These are phyloP conservation scores for Xylariaceae sp. DNA, from an alignment of 2,329 filamentous ascomycete species.

Conservation along the genomic window DNA sequence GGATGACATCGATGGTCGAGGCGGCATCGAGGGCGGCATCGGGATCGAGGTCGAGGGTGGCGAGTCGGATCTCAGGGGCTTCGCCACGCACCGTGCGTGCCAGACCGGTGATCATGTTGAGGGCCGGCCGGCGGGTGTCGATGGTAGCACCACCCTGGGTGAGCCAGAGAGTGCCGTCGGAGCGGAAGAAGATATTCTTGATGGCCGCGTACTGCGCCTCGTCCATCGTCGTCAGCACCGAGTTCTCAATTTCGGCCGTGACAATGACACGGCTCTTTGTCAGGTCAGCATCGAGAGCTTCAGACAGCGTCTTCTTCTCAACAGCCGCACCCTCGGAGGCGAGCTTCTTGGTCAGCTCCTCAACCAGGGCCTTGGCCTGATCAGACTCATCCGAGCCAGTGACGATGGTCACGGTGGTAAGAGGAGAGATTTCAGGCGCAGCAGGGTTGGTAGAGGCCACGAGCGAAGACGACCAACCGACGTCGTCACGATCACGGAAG, in stretches of 20 bases:
- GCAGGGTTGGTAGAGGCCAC: slow-evolving; percentile 24
- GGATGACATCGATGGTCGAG: slow-evolving; percentile 30
- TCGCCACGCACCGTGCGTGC: slow-evolving; percentile 43
- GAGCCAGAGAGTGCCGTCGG: slow-evolving; percentile 25
- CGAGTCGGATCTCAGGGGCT: slow-evolving; percentile 36
- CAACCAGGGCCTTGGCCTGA: slow-evolving; percentile 17
- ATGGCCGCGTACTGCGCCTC: slow-evolving; percentile 21
- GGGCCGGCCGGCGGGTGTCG: slow-evolving; percentile 22
- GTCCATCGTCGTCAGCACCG: slow-evolving; percentile 21
- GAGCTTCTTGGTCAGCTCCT: slow-evolving; percentile 20
- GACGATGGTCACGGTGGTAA: slow-evolving; percentile 23
- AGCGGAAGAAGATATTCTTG: slow-evolving; percentile 24
- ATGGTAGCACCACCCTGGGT: slow-evolving; percentile 23
- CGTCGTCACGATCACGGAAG: slow-evolving; percentile 26
- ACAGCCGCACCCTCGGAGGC: slow-evolving; percentile 18
- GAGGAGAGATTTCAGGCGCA: slow-evolving; percentile 15
- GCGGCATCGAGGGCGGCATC: slow-evolving; percentile 26
- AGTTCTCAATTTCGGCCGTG: slow-evolving; percentile 25
- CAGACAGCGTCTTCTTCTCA: slow-evolving; percentile 19
- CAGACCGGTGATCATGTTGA: slow-evolving; percentile 42
- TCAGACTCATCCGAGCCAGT: slow-evolving; percentile 18
- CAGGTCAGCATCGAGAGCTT: slow-evolving; percentile 18
- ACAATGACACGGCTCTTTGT: slow-evolving; percentile 24
- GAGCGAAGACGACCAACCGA: slow-evolving; percentile 25
- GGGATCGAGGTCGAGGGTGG: slow-evolving; percentile 42